Base-by-base conservation (phyloP, 2,329 filamentous ascomycete species). In the Escovopsis sp. region DNA sequence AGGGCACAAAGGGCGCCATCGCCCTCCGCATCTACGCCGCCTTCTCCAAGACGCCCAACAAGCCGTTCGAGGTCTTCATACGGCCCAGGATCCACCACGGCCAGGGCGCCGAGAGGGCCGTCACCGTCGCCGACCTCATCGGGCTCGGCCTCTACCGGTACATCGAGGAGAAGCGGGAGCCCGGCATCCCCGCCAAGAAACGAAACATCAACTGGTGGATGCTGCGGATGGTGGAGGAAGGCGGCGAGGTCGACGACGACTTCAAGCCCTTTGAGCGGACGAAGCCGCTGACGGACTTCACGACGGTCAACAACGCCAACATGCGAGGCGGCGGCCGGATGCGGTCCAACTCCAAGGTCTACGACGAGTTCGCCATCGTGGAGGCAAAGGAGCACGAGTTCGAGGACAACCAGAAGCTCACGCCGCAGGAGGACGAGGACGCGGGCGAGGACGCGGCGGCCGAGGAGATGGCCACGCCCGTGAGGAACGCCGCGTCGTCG, bases 191-290 rank as follows among this genome's bases (percentile, higher is more conserved):
- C 0, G 57, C 65, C 2, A 73, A 79, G 40, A 84, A 85, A 54
- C 67, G 77, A 41, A 85, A 85, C 51, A 80, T 88, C 51, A 89
- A 89, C 54, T 78, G 78, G 66, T 91, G 83, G 82, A 85, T 79
- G 23, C 63, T 93, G 43, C 74, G 84, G 35, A 87, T 93, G 77
- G 83, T 88, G 2, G 79, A 91, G 47, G 78, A 91, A 55, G 83
- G 85, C 43, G 85, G 82, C 39, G 85, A 91, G 54, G 79, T 89
- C 1, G 85, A 93, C 51, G 82, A 86, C 49, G 85, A 91, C 54
- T 91, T 91, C 49, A 83, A 84, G 30, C 79, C 85, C 0, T 68
- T 91, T 35, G 80, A 83, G 45, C 72, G 85, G 33, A 85, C 75
- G 19, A 82, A 82, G 52, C 73, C 79, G 2, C 69, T 91, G n/a